Evolutionary conservation across 108 stramenopile genomes (phyloP), one percentile per base, ranked within the genome.

Genomic region (Cyclostephanos invisitatus): DNA sequence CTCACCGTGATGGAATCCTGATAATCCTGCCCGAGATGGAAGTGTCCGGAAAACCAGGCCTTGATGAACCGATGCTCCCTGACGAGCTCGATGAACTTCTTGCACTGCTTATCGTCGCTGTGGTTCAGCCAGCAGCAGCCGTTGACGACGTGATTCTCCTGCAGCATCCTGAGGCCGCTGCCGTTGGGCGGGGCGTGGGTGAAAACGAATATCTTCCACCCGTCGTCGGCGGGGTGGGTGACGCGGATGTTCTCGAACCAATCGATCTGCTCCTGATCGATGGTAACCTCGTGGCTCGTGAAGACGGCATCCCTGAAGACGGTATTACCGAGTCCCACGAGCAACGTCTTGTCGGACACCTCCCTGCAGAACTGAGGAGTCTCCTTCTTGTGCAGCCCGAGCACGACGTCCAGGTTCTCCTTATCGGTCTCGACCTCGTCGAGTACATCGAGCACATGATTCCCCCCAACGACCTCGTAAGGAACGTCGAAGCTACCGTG

Each of bases 191-290:
- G 97, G 12, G 97, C 97, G 74, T 98, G 97, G 0, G 95, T 80
- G 72, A 97, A 97, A n/a, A 97, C 95, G 55, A 97, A 83, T 17
- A 98, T 86, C 48, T 85, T 87, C 97, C 97, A 98, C 2, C 95
- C 96, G 7, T 98, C 94, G 9, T 81, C 76, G 28, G 82, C 86
- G 0, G 93, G 92, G 70, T 95, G n/a, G n/a, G n/a, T 85, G 7
- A 53, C 70, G 44, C 77, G 76, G 0, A 96, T 53, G 2, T 93
- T 50, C 50, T 91, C 90, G 75, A 98, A 96, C 97, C 97, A 98
- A 27, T 77, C 76, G 42, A 96, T 75, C 76, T 98, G 97, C 1
- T 73, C 88, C 2, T 88, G 75, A 70, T 96, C 94, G 66, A 98
- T 86, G 70, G 70, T 84, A 1, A 97, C 96, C 74, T 98, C 97